Conservation (phyloP, 2,329 filamentous ascomycete genomes). For the Penicillium paneum region DNA sequence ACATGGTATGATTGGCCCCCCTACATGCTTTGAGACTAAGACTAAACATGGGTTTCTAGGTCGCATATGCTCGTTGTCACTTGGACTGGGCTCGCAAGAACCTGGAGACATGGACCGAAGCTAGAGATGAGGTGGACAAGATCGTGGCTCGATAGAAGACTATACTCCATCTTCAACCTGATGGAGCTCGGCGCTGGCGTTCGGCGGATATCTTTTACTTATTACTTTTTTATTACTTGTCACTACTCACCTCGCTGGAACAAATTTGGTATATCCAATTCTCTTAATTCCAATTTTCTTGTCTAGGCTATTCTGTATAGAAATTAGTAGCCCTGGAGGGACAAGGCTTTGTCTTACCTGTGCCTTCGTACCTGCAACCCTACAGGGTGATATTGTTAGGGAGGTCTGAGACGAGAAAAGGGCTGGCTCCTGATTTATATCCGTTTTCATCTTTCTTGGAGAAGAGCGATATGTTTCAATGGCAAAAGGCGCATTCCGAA, state of each 20-base stretch:
- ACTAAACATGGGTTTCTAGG: conserved; percentile 49
- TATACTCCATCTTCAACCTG: background rate
- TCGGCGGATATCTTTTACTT: background rate
- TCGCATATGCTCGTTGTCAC: conserved; percentile 88
- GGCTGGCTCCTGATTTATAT: background rate
- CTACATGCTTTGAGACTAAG: background rate
- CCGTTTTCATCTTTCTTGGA: background rate
- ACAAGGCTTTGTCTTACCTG: background rate
- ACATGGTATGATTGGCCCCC: conserved; percentile 69
- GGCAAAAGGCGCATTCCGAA: conserved; percentile 13
- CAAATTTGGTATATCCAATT: background rate
- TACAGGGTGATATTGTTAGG: background rate
- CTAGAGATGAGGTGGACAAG: conserved; percentile 80
- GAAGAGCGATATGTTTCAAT: background rate
- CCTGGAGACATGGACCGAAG: conserved; percentile 89
- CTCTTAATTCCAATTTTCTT: no score
- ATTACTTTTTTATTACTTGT: background rate
- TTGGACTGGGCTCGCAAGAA: conserved; percentile 92
- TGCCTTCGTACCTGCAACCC: background rate
- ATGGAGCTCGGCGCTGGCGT: conserved; percentile 1
- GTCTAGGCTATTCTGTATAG: background rate
- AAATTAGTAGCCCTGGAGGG: background rate
- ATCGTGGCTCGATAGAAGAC: conserved; percentile 55
- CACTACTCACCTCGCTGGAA: background rate
- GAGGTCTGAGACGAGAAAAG: background rate